Percentiles rank a stretch among this genome's conserved stretches.
Evolutionary conservation across 2,329 filamentous ascomycete genomes (phyloP).

Genomic region (Parasarocladium wereldwijsianum): DNA sequence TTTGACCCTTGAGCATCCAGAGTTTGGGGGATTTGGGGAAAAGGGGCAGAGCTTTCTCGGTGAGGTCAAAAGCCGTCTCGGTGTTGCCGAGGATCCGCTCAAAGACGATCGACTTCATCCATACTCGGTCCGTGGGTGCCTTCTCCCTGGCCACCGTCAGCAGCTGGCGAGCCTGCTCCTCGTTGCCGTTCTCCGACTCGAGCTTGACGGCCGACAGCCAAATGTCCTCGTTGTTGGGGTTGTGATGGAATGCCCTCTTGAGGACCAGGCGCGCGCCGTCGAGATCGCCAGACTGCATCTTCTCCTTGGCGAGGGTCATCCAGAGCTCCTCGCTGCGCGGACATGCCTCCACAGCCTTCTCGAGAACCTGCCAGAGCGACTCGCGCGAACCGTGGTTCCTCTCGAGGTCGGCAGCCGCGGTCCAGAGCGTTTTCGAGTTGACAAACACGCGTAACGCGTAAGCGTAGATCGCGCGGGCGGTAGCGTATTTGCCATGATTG

Average conservation of each 20-base stretch:
- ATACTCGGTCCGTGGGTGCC: constrained; percentile 88
- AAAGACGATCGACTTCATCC: constrained; percentile 91
- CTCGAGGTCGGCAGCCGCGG: constrained; percentile 82
- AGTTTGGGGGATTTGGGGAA: constrained; percentile 81
- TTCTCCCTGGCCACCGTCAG: constrained; percentile 72
- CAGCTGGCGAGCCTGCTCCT: constrained; percentile 67
- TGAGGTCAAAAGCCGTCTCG: constrained; percentile 73
- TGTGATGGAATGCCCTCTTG: constrained; percentile 81
- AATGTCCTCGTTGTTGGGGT: constrained; percentile 94
- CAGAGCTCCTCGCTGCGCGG: constrained; percentile 83
- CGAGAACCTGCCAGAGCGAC: constrained; percentile 68
- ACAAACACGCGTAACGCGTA: constrained; percentile 83
- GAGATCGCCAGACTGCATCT: constrained; percentile 77
- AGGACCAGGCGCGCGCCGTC: constrained; percentile 78
- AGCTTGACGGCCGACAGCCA: constrained; percentile 95
- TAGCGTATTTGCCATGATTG: constrained; percentile 70
- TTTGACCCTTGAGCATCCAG: constrained; percentile 98
- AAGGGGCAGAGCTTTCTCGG: constrained; percentile 69
- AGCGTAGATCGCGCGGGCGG: constrained; percentile 83
- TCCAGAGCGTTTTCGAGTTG: constrained; percentile 77
- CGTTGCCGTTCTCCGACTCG: constrained; percentile 77
- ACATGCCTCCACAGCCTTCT: constrained; percentile 88
- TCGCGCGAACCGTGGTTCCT: constrained; percentile 77
- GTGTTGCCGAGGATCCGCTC: constrained; percentile 71
- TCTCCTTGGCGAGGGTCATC: constrained; percentile 93